These are phyloP conservation scores for Zygosaccharomyces bisporus DNA, from an alignment of 805 yeast genomes.

Conservation along the genomic window DNA sequence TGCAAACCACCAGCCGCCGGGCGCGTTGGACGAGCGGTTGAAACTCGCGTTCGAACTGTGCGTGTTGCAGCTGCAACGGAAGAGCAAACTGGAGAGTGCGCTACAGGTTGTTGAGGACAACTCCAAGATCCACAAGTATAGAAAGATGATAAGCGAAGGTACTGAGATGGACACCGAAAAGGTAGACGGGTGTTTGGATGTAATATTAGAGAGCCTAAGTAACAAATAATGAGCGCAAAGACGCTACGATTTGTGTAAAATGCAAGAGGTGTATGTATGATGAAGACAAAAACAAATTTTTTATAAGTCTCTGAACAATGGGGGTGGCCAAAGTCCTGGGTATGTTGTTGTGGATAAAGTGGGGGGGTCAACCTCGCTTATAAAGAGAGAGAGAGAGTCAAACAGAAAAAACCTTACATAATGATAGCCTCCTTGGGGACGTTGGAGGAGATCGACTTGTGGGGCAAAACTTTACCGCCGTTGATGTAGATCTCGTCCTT, in stretches of 20 bases:
- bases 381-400: neutral
- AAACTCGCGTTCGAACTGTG: constrained; percentile 36
- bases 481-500: constrained; percentile 98
- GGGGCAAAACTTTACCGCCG: constrained; percentile 99
- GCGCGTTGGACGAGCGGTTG: constrained; percentile 22
- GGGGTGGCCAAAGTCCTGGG: constrained; percentile 2
- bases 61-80: constrained; percentile 42
- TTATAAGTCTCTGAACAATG: constrained; percentile 4
- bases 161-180: constrained; percentile 65
- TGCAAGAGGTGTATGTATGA: neutral
- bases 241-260: too few relatives aligned
- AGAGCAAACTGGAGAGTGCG: constrained; percentile 36
- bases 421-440: constrained; percentile 98
- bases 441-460: constrained; percentile 91
- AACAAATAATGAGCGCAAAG: constrained; percentile 7
- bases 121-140: constrained; percentile 59
- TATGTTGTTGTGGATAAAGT: neutral
- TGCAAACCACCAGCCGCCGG: constrained; percentile 5
- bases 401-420: constrained; percentile 56
- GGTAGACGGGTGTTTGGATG: constrained; percentile 63
- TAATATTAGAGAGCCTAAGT: constrained; percentile 40
- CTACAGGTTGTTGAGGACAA: constrained; percentile 38
- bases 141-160: constrained; percentile 63
- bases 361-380: constrained; percentile 3
- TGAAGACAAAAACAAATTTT: neutral